Base-by-base conservation (phyloP, 495 filamentous ascomycete species). In the Cairneyella variabilis region DNA sequence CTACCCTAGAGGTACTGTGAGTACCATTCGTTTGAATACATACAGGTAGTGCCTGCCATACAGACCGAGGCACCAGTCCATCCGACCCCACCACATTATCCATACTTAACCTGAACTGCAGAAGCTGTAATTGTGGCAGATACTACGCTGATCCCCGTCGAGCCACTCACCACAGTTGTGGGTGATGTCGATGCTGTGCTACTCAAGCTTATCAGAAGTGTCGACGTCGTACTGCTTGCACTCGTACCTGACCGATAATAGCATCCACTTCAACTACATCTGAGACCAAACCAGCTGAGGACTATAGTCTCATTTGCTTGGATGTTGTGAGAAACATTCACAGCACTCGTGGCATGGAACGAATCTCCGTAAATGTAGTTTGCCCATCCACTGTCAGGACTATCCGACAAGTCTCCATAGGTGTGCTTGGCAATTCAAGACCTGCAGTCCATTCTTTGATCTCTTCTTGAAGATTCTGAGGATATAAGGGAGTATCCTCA, bases 381-480 rank as follows among this genome's bases (percentile, higher is more conserved):
- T 1, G 74, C 76, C 70, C 75, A 39, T 54, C 49, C 18, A 60
- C 58, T 22, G 58, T 62, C 25, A 59, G 59, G 58, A 9, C 23
- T 12, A 40, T 62, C 45, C 12, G 12, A 14, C 48, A 56, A 25
- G 41, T 53, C 39, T 46, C 43, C 17, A 34, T 39, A 51, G 62
- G 63, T 2, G 30, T 52, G 8, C 50, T 60, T 2, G n/a, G 28
- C 12, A 50, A 55, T 28, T 2, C 64, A 60, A 72, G 51, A 0
- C 74, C 63, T 1, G 52, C 54, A 7, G 60, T 64, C 72, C 73
- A 76, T 48, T 74, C 57, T 55, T 73, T 70, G 20, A 75, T 56
- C 52, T 66, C 71, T 68, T 83, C 78, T n/a, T 69, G 16, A 36
- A 74, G 73, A 60, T 79, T 75, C 38, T 67, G 54, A n/a, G 69